Base-by-base conservation (phyloP, 1,284 basidiomycete genomes). In the Schizophyllum commune region DNA sequence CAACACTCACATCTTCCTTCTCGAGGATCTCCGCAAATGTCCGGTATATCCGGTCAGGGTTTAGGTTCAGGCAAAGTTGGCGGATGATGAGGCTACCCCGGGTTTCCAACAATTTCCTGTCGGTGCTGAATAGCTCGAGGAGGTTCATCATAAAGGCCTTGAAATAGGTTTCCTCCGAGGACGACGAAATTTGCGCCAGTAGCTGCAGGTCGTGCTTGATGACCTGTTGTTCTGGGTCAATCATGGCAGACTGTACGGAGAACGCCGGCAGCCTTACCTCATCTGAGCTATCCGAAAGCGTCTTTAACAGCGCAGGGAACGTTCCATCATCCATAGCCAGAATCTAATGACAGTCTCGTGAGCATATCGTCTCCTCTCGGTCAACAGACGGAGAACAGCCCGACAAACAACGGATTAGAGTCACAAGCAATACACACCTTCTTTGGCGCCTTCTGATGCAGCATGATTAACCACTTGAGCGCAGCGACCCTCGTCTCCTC, bases 401-500 rank as follows among this genome's bases (percentile, higher is more conserved):
- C 53, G 19, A 8, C 54, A 55, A n/a, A 22, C 5, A 55, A 39
- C 15, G 22, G 47, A 15, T 22, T 27, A 56, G 27, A 7, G 6
- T 15, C 58, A 7, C 27, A n/a, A 52, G 2, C 58, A n/a, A 32
- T 34, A 58, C 72, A 52, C 64, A 89, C 92, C 83, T 96, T 97
- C 74, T 89, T 92, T 0, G 97, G 97, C 19, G 94, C 93, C 71
- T 98, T 98, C 71, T 95, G 91, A 75, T 99, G 97, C 59, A 99
- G 77, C 97, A 99, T 99, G 58, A 98, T 88, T 33, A 99, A 78
- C 97, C 97, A 99, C 75, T 97, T 95, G 66, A 99, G 77, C 3
- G 96, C 95, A 22, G 94, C 93, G 5, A 99, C 92, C 53, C 96
- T 80, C 0, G 97, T 98, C 71, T 98, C 94, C 69, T 97, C 96